Percentiles rank a stretch among this genome's conserved stretches.
Conservation (phyloP, 1,284 basidiomycete species). For the Tetrapyrgos nigripes region DNA sequence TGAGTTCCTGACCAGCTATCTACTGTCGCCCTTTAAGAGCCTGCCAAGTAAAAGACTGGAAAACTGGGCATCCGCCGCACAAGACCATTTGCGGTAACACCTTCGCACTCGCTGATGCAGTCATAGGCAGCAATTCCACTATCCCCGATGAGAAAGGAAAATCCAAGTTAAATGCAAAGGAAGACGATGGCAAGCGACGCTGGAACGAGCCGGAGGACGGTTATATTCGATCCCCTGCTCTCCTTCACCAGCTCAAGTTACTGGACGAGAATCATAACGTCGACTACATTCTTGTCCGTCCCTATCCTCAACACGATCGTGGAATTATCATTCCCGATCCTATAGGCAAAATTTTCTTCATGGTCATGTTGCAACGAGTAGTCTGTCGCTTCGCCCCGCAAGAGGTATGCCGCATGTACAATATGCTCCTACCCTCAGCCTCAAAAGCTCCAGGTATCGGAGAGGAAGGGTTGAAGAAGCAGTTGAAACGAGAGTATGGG, state of each 20-base stretch:
- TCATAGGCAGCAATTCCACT: background rate
- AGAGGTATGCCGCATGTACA: constrained; percentile 20
- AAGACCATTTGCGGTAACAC: constrained; percentile 9
- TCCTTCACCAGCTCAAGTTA: constrained; percentile 23
- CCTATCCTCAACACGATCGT: constrained; percentile 17
- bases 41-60: constrained; percentile 8
- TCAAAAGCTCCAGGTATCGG: constrained; percentile 12
- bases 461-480: constrained; percentile 17
- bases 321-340: constrained; percentile 18
- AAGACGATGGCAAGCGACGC: background rate
- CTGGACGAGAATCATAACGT: constrained; percentile 20
- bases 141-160: background rate
- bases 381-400: constrained; percentile 14
- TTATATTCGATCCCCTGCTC: constrained; percentile 22
- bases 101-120: background rate
- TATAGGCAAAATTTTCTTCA: constrained; percentile 21
- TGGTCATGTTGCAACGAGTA: constrained; percentile 15
- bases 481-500: constrained; percentile 20
- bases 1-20: background rate
- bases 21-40: background rate
- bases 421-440: constrained; percentile 16
- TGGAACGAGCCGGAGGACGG: background rate
- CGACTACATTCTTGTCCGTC: constrained; percentile 21
- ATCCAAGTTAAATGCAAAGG: background rate
- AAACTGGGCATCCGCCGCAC: constrained; percentile 4